Evolutionary conservation across 495 filamentous ascomycete species (phyloP), one percentile per base, ranked within the genome.

Genomic region (Evansstolkia leycettana): DNA sequence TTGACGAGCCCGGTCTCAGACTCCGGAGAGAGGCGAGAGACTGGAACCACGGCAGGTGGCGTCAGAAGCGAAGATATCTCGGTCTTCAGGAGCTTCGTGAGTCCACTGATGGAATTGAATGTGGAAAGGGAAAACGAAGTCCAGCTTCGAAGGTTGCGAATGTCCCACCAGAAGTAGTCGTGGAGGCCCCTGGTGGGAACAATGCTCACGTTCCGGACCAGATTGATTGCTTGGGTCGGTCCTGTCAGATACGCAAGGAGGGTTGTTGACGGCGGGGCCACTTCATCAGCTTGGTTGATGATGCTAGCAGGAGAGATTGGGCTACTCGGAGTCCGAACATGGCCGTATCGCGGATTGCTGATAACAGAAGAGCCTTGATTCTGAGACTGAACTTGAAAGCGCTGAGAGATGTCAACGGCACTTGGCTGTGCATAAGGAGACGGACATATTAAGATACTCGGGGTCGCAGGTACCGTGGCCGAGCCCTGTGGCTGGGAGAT

Each of bases 101-200:
- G 80, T 10, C 73, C 73, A 1, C 75, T 77, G 32, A 93, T 70
- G n/a, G 74, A 65, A 42, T 74, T 67, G 55, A 95, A 82, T 34
- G 79, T 78, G 30, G 59, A 50, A 16, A 84, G 58, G 34, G 70
- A 80, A 69, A 94, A 94, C 39, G 73, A 69, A 28, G 67, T 68
- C 87, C 87, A 95, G 42, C 74, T 69, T 31, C 81, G 77, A 41
- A 94, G 65, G 46, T 92, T 87, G 33, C 87, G 82, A 36, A 94
- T 72, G 43, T 95, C 87, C 82, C 82, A 95, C 87, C 87, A 95
- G 51, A 84, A 89, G 51, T 92, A 80, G 48, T 78, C 78, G 49
- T 82, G 75, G 46, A 78, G 55, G 28, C 78, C 78, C 26, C 84
- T 75, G 17, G 73, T 70, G 15, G 73, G 68, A 7, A 75, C 67